Conservation (phyloP, 768 basidiomycete species). For the Amanita fuliginea region DNA sequence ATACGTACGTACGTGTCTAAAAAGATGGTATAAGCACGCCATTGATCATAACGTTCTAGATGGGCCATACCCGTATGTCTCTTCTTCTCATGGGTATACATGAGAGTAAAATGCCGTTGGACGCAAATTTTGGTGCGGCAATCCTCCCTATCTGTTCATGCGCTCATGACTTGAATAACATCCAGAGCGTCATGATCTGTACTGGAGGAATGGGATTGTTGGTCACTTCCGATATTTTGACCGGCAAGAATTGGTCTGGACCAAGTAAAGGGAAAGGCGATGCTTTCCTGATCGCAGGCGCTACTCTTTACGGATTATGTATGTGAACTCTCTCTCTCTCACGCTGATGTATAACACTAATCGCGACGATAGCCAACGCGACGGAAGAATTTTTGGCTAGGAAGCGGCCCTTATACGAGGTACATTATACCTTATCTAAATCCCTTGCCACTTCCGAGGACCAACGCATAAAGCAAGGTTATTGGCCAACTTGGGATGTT, state of each 20-base stretch:
- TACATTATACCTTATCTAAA: conserved; percentile 10
- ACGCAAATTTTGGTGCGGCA: conserved; percentile 60
- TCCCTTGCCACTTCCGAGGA: neutral
- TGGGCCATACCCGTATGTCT: conserved; percentile 89
- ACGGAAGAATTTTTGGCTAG: conserved; percentile 85
- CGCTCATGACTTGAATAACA: neutral
- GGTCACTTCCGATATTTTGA: conserved; percentile 68
- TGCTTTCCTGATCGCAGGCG: conserved; percentile 78
- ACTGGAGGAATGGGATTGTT: conserved; percentile 69
- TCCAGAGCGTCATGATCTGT: conserved; percentile 63
- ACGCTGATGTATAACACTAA: too few species aligned
- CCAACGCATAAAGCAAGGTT: conserved; percentile 30
- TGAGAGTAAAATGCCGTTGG: conserved; percentile 74
- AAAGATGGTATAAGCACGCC: neutral
- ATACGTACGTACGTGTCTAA: conserved; percentile 57
- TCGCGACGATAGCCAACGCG: conserved; percentile 50
- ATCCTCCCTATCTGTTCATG: neutral
- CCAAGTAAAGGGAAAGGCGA: conserved; percentile 65
- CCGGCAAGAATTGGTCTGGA: conserved; percentile 64
- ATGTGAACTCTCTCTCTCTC: too few species aligned
- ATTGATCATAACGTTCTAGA: conserved; percentile 19
- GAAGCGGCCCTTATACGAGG: conserved; percentile 70
- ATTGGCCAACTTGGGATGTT: conserved; percentile 83
- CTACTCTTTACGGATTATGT: conserved; percentile 83
- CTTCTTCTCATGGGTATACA: conserved; percentile 75